Conservation (phyloP, 177 flowering plant genomes). For the Vitis hybrid region DNA sequence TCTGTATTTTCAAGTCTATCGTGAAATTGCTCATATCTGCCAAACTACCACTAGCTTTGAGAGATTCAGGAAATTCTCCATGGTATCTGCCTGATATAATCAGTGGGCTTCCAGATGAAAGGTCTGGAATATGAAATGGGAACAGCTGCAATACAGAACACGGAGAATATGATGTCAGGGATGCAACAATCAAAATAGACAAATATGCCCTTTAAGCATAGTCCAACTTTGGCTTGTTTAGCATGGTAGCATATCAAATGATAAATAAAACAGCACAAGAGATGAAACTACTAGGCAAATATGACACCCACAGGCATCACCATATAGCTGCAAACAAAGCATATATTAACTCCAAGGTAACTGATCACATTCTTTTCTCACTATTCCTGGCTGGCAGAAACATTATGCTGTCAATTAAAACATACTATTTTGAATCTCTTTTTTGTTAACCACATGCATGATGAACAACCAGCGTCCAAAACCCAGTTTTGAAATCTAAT, state of each 20-base stretch:
- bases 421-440: not conserved
- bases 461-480: no score
- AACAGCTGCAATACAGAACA: slow-evolving; percentile 29
- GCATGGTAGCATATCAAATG: not conserved
- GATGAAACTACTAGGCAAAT: no score
- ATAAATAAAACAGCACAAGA: not conserved
- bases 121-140: slow-evolving; percentile 59
- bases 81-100: slow-evolving; percentile 65
- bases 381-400: not conserved
- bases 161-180: slow-evolving; percentile 4
- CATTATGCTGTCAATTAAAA: not conserved
- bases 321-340: not conserved
- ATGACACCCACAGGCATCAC: not conserved
- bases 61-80: slow-evolving; percentile 51
- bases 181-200: not conserved
- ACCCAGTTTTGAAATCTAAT: no score
- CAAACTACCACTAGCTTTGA: slow-evolving; percentile 46
- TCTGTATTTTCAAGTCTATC: slow-evolving; percentile 48
- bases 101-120: slow-evolving; percentile 47
- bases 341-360: not conserved
- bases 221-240: not conserved
- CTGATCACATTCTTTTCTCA: not conserved
- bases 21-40: slow-evolving; percentile 48
- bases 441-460: no score
- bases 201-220: not conserved